phyloP scores from a whole-genome alignment of 1,139 yeast species.

The Kodamaea anthophila region DNA sequence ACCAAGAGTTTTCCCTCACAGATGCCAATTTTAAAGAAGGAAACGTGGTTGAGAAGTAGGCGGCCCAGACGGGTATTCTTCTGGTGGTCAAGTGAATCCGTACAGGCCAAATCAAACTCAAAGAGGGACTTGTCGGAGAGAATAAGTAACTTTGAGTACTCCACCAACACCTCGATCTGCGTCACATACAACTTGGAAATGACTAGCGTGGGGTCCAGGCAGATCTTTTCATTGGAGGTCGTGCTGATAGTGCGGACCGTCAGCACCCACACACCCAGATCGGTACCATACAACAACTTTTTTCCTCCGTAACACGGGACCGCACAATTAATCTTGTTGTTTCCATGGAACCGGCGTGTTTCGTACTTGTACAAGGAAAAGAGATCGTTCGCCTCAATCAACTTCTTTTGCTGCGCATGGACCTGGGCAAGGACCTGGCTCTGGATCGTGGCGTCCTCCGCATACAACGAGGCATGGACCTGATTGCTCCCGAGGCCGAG shows the following conservation, averaged over 20 bases:
- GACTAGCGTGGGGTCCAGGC: conserved; percentile 73
- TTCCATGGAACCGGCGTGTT: conserved; percentile 66
- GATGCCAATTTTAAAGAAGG: conserved; percentile 87
- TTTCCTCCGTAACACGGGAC: conserved; percentile 95
- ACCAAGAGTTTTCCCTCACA: conserved; percentile 85
- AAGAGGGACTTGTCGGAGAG: conserved; percentile 77
- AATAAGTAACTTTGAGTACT: conserved; percentile 76
- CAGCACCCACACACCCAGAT: conserved; percentile 82
- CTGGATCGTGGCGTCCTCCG: conserved; percentile 56
- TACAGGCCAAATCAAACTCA: conserved; percentile 68
- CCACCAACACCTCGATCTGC: conserved; percentile 89
- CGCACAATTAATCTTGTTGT: conserved; percentile 79
- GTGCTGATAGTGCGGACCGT: conserved; percentile 46
- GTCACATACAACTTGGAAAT: conserved; percentile 73
- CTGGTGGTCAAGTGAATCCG: conserved; percentile 64
- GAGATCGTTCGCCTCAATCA: conserved; percentile 70
- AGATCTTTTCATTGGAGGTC: conserved; percentile 42
- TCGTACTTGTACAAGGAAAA: conserved; percentile 72
- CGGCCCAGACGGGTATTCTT: conserved; percentile 71
- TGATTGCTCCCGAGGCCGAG: conserved; percentile 41
- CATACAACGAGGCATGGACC: conserved; percentile 40
- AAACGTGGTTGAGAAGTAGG: conserved; percentile 76
- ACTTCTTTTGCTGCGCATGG: conserved; percentile 67
- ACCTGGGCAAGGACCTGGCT: conserved; percentile 78
- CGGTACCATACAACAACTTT: conserved; percentile 84